Base-by-base conservation (phyloP, 139 green algal species). In the Pycnococcus provasolii region DNA sequence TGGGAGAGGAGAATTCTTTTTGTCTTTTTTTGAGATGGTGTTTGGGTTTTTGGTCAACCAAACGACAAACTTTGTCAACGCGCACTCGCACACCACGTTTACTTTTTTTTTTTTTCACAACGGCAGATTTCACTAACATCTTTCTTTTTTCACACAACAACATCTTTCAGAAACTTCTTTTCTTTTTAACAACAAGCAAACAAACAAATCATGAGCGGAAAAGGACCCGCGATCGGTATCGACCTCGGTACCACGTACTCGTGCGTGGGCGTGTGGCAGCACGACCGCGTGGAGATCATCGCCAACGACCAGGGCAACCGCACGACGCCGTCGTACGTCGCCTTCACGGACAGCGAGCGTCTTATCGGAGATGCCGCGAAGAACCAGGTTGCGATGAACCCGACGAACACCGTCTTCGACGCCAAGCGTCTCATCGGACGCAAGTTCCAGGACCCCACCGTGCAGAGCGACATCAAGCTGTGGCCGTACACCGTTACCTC, bases 331-430 rank as follows among this genome's bases (percentile, higher is more conserved):
- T 92, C 83, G 0, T 96, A 97, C 75, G 92, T 98, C 6, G 92
- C 84, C 5, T 98, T 98, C 81, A 96, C 92, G 9, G 92, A 98
- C 78, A 88, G 79, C 5, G 92, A 98, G 84, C 85, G 92, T 46
- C 83, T 98, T 7, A 96, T 97, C 41, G 91, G 78, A 42, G 78
- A 84, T 68, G 77, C 78, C 52, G 78, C 92, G 5, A 96, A 97
- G 87, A 97, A 96, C 81, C 91, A 97, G 85, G 91, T 92, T 6
- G 83, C 87, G 1, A 89, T 93, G 78, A 96, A 96, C 79, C 90
- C 90, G n/a, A 83, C 69, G 13, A 96, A 96, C 86, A 96, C 91
- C 45, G 89, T 98, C 7, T 97, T 96, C 60, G 91, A 98, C 67
- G 92, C 92, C 68, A 98, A 98, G 88, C 85, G 92, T 48, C 76